These are phyloP conservation scores for Candida glucosophila DNA, from an alignment of 1,139 yeast genomes.

Conservation along the genomic window DNA sequence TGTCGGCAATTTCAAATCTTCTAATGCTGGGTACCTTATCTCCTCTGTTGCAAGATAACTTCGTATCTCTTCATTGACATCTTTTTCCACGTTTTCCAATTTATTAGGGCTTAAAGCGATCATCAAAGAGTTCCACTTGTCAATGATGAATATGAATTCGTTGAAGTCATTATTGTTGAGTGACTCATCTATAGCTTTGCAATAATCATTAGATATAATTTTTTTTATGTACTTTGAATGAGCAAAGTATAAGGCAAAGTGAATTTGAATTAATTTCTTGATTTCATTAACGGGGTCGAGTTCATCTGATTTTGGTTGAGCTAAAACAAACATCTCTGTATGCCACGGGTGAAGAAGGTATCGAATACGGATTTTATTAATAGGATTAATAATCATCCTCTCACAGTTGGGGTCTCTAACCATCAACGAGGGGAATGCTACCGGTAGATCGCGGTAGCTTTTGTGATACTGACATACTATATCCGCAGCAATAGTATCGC, in stretches of 20 bases:
- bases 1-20: constrained; percentile 16
- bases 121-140: constrained; percentile 37
- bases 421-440: constrained; percentile 28
- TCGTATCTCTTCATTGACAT: constrained; percentile 26
- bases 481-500: constrained; percentile 21
- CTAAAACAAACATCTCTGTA: constrained; percentile 31
- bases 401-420: constrained; percentile 9
- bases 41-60: constrained; percentile 14
- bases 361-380: constrained; percentile 26
- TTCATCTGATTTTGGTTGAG: constrained; percentile 44
- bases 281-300: constrained; percentile 69
- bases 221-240: constrained; percentile 29
- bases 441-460: constrained; percentile 26
- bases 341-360: constrained; percentile 35
- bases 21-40: constrained; percentile 8
- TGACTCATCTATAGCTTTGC: constrained; percentile 20
- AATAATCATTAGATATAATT: constrained; percentile 26
- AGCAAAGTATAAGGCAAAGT: constrained; percentile 31
- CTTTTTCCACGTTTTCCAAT: constrained; percentile 9
- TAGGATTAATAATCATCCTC: constrained; percentile 13
- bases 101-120: constrained; percentile 25
- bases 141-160: constrained; percentile 27
- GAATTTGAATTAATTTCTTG: constrained; percentile 41
- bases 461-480: constrained; percentile 21
- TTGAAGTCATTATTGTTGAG: constrained; percentile 27